A percentile compares a stretch with the other conserved stretches of the same genome.
These are phyloP conservation scores for Lentithecium fluviatile DNA, from an alignment of 495 filamentous ascomycete species.

Conservation along the genomic window DNA sequence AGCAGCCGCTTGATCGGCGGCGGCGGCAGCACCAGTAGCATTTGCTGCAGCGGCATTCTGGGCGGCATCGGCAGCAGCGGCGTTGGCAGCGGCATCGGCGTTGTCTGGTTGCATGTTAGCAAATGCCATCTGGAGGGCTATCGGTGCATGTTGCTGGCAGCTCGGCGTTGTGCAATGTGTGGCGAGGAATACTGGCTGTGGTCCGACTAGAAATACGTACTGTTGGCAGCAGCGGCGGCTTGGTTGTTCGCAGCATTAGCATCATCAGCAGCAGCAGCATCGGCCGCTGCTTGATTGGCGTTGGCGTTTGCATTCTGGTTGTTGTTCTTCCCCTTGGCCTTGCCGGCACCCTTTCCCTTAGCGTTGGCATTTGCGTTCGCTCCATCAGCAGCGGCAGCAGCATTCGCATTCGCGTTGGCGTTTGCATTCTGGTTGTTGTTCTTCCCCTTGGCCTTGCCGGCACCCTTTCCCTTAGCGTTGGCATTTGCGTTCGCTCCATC, in stretches of 20 bases:
- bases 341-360: background rate
- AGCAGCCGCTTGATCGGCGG: no score
- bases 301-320: background rate
- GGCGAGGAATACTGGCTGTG: no score
- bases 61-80: background rate
- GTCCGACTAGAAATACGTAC: no score
- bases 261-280: background rate
- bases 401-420: background rate
- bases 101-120: no score
- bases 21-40: background rate
- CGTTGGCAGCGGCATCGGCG: background rate
- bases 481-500: no score
- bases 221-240: no score
- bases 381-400: background rate
- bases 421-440: background rate
- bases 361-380: background rate
- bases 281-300: background rate
- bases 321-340: constrained; percentile 1
- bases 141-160: no score
- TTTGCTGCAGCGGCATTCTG: constrained; percentile 5
- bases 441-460: constrained; percentile 1
- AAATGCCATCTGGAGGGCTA: no score
- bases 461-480: background rate
- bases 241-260: no score
- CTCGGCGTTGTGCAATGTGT: no score